Percentiles rank a stretch among this genome's conserved stretches.
phyloP scores from a whole-genome alignment of 2,329 filamentous ascomycete genomes.

The Cytospora mali region DNA sequence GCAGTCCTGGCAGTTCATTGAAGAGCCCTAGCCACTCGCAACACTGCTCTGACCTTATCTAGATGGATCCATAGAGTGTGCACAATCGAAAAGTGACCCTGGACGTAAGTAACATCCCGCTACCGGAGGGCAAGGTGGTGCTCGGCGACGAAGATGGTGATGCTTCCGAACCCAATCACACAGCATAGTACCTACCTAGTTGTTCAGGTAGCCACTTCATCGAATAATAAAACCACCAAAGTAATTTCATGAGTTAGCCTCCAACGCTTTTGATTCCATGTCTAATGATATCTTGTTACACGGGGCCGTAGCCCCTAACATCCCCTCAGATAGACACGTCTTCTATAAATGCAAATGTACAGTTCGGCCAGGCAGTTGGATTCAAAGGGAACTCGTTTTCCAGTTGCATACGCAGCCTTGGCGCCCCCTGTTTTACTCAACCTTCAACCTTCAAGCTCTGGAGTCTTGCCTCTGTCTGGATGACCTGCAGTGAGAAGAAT shows the following conservation, averaged over 20 bases:
- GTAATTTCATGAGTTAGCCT: background rate
- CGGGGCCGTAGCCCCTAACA: constrained; percentile 7
- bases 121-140: background rate
- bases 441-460: constrained; percentile 85
- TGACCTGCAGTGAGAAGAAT: constrained; percentile 61
- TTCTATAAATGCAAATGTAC: constrained; percentile 16
- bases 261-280: constrained; percentile 18
- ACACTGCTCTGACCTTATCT: background rate
- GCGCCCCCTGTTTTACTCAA: constrained; percentile 62
- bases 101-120: too few relatives aligned
- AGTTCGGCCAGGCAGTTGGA: constrained; percentile 8
- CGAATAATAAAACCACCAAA: too few relatives aligned
- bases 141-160: background rate
- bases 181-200: too few relatives aligned
- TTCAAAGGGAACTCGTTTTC: background rate
- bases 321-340: constrained; percentile 5
- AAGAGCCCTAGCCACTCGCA: background rate
- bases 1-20: too few relatives aligned
- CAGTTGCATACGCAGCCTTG: background rate
- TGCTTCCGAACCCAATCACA: too few relatives aligned
- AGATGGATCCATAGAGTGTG: background rate
- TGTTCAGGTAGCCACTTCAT: background rate
- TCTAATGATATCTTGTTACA: constrained; percentile 27
- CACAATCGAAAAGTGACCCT: background rate
- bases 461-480: constrained; percentile 85